Evolutionary conservation across 108 stramenopile genomes (phyloP), one percentile per base, ranked within the genome.

Genomic region (Skeletonema menzelii): DNA sequence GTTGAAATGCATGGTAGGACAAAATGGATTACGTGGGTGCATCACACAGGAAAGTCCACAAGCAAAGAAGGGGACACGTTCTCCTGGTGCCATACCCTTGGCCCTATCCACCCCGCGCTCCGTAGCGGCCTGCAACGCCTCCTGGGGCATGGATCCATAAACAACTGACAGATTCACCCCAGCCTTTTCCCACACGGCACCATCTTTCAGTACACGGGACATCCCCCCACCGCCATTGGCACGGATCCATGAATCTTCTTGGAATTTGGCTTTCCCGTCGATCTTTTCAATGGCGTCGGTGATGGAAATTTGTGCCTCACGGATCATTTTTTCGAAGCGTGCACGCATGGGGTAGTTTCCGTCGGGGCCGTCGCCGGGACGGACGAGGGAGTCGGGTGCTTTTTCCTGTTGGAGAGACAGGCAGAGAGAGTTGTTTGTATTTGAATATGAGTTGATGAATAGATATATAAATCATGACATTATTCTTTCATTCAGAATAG

Each of bases 1-100:
- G 87, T 99, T 99, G 89, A 98, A 98, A 82, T 99, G 99, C 97
- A 98, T 98, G 38, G 99, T 99, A 26, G 99, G 98, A 61, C 91
- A 92, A 82, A 77, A 67, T 0, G 98, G 99, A 80, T 99, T 99
- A 63, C 90, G 86, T 13, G 99, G 99, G 66, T 99, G 99, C 95
- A 99, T 98, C 26, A 99, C 99, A 60, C 95, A 91, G 49, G 83
- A 85, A 59, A 99, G 69, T 22, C 99, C 99, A 66, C 95, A 96
- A 2, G 98, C 99, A 74, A 97, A 98, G 85, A 99, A 99, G 19
- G 97, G 97, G 27, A 97, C 96, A 40, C 88, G 80, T 68, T 90
- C 91, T 20, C 95, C 96, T 5, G 95, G 94, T 13, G 84, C 86
- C 89, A 95, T 89, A 11, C 94, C 95, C 85, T 93, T 96, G 44